Conservation (phyloP, 2,329 filamentous ascomycete genomes). For the Mycosphaerelloides madeirae region DNA sequence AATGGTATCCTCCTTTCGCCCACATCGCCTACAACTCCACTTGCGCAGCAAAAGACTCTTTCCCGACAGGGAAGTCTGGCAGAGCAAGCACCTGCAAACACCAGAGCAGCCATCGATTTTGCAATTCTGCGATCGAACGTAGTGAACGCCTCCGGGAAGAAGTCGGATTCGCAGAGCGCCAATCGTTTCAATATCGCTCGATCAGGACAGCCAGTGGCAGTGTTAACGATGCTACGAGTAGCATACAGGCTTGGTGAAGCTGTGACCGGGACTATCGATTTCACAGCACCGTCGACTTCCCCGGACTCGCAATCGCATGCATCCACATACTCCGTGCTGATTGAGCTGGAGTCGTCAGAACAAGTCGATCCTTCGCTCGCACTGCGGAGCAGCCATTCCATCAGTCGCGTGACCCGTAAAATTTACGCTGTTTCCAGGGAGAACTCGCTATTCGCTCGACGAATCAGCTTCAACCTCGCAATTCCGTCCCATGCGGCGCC, state of each 20-base stretch:
- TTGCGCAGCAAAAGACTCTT: slow-evolving; percentile 51
- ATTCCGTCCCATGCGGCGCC: slow-evolving; percentile 82
- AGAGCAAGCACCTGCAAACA: slow-evolving; percentile 51
- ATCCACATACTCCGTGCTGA: slow-evolving; percentile 78
- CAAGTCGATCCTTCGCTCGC: slow-evolving; percentile 75
- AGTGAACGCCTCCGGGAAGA: slow-evolving; percentile 57
- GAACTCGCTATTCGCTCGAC: slow-evolving; percentile 73
- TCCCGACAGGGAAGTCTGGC: slow-evolving; percentile 33
- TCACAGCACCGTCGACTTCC: slow-evolving; percentile 44
- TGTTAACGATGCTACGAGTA: slow-evolving; percentile 81
- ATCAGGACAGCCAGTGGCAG: slow-evolving; percentile 84
- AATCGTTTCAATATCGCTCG: slow-evolving; percentile 94
- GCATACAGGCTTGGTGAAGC: slow-evolving; percentile 86
- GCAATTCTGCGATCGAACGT: slow-evolving; percentile 78
- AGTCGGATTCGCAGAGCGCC: slow-evolving; percentile 55
- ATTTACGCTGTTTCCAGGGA: slow-evolving; percentile 74
- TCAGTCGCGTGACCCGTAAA: slow-evolving; percentile 80
- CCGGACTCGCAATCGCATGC: slow-evolving; percentile 38
- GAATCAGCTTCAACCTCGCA: slow-evolving; percentile 74
- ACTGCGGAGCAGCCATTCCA: slow-evolving; percentile 76
- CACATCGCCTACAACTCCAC: slow-evolving; percentile 52
- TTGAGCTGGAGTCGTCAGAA: slow-evolving; percentile 81
- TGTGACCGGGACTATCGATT: slow-evolving; percentile 79
- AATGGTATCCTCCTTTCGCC: slow-evolving; percentile 66
- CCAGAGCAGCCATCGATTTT: slow-evolving; percentile 83